phyloP scores from a whole-genome alignment of 176 grass and related monocot genomes.

The Oryza meyeriana region DNA sequence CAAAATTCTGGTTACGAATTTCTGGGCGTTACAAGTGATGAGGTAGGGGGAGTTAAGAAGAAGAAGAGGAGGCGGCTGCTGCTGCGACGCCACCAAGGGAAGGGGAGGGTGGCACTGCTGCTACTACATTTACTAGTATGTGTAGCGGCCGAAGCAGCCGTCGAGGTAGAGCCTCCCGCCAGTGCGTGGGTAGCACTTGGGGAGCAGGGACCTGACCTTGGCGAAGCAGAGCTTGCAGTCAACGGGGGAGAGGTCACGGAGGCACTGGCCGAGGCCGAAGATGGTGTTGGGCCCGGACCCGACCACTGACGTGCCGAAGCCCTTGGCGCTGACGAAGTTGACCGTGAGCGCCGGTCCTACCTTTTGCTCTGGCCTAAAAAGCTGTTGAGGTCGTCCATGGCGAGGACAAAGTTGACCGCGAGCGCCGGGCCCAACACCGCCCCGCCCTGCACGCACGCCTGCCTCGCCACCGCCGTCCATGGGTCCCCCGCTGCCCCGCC shows the following conservation, averaged over 20 bases:
- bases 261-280: conserved; percentile 70
- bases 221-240: conserved; percentile 82
- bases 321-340: conserved; percentile 56
- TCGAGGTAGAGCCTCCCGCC: conserved; percentile 67
- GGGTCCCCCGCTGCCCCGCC: conserved; percentile 33
- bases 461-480: conserved; percentile 38
- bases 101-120: too few species aligned
- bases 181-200: conserved; percentile 69
- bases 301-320: conserved; percentile 52
- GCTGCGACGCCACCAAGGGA: too few species aligned
- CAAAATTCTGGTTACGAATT: too few species aligned
- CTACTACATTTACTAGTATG: too few species aligned
- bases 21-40: too few species aligned
- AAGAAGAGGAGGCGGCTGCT: too few species aligned
- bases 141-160: conserved; percentile 76
- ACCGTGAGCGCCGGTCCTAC: too few species aligned
- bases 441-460: conserved; percentile 21
- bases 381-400: conserved; percentile 75
- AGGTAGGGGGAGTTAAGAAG: too few species aligned
- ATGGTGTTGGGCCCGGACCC: conserved; percentile 53
- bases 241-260: conserved; percentile 54
- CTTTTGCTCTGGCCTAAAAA: too few species aligned
- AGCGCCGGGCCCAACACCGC: conserved; percentile 42
- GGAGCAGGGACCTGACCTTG: conserved; percentile 77
- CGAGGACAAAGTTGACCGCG: conserved; percentile 58